Evolutionary conservation across 1,284 basidiomycete genomes (phyloP), one percentile per base, ranked within the genome.

Genomic region (Cryptococcus sp.): DNA sequence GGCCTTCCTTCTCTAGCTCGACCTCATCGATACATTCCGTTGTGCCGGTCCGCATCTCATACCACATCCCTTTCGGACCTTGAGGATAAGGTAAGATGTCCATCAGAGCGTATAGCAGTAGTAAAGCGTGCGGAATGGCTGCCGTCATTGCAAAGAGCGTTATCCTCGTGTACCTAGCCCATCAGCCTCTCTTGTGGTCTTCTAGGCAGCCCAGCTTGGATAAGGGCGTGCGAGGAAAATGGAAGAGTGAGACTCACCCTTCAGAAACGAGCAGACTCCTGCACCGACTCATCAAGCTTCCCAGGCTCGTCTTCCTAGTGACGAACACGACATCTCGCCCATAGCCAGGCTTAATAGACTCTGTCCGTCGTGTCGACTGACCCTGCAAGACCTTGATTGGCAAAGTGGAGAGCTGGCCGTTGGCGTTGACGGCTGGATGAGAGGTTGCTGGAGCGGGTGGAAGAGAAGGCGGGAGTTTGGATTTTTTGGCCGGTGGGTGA

Each of bases 61-160:
- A 80, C 77, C 28, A 92, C 81, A 61, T 87, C 80, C 54, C 82
- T 75, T 44, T 73, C 59, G 58, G 57, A 4, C 68, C 66, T 24
- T 49, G 37, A 0, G 81, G 63, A 64, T 80, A 88, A 0, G 88
- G 87, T 19, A 93, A 77, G 45, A 86, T 81, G 9, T 80, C 76
- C 1, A 88, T 83, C 5, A 93, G 75, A 16, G 87, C 84, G 14
- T 84, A 78, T 5, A 81, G 74, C 2, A 93, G 77, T 33, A 83
- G 79, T 24, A 87, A 72, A 14, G 89, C 79, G 60, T 86, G 86
- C 1, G 89, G 87, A 46, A 93, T 90, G 0, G 89, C 89, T 2
- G 90, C 87, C 22, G 86, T 85, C 78, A 92, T 82, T 1, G 89
- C 89, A 56, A 81, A 83, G 25, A 93, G 74, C 66, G 84, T 81